Base-by-base conservation (phyloP, 805 yeast species). In the Trichomonascus vanleenenianus region DNA sequence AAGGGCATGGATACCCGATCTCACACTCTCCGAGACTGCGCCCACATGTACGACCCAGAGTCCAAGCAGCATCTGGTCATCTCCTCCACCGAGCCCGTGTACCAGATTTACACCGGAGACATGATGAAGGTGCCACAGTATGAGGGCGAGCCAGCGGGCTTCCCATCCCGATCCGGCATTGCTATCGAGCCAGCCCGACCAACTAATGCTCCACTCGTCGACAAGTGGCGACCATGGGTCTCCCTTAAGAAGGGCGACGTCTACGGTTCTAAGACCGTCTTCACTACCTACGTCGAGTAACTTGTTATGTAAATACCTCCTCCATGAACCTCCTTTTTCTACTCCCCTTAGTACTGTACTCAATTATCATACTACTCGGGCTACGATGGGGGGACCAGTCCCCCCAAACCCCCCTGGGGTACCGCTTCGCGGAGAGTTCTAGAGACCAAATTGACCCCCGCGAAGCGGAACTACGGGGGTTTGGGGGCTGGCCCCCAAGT, bases 101-200 rank as follows among this genome's bases (percentile, higher is more conserved):
- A 76, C 67, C 85, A 79, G 59, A 65, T 81, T 35, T 81, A 80
- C 61, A 78, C 85, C 27, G 84, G 83, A 18, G 79, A 74, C 53
- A 65, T 66, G 44, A 67, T 73, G 38, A 54, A 67, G 43, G 68
- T 69, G 31, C 61, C 64, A 16, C 69, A 56, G 15, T 40, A 53
- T 10, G 49, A 33, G 3, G 66, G 59, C 16, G 51, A 55, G 49
- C 30, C 53, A n/a, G 59, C 59, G 51, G 54, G 41, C 7, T 51
- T 40, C 41, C 46, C 45, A 2, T 59, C 52, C 44, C 72, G 67
- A 53, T 59, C 72, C 44, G 85, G 85, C 2, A 73, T 81, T 60
- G 78, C 83, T 52, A 65, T 79, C 32, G 87, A 81, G 61, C 79
- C 83, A 30, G 70, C 76, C 22, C 66, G 85, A 56, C 79, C 66